phyloP scores from a whole-genome alignment of 306 rosid species.

The Vicia villosa region DNA sequence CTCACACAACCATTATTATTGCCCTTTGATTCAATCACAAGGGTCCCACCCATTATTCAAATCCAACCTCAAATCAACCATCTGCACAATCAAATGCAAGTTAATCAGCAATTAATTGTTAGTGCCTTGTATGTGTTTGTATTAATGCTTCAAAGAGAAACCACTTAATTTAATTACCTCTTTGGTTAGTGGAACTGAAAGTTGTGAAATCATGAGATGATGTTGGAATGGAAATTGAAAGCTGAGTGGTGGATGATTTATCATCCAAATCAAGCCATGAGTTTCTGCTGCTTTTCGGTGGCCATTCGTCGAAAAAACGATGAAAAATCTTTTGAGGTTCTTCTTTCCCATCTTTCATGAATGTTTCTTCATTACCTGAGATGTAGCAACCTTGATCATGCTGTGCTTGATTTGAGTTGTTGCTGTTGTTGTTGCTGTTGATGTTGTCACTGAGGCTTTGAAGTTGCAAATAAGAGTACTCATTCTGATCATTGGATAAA shows the following conservation, averaged over 20 bases:
- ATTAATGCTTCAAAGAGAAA: neutral
- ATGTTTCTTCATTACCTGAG: conserved; percentile 35
- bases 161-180: conserved; percentile 37
- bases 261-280: conserved; percentile 87
- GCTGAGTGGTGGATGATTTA: conserved; percentile 81
- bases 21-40: conserved; percentile 43
- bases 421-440: conserved; percentile 5
- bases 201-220: conserved; percentile 68
- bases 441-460: conserved; percentile 42
- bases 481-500: conserved; percentile 46
- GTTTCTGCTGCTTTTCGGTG: conserved; percentile 63
- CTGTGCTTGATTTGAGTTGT: conserved; percentile 43
- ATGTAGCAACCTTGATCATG: conserved; percentile 49
- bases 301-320: conserved; percentile 95
- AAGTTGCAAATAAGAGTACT: conserved; percentile 72
- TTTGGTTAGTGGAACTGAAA: conserved; percentile 57
- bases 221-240: conserved; percentile 84
- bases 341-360: conserved; percentile 50
- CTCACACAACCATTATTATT: conserved; percentile 40
- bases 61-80: conserved; percentile 59
- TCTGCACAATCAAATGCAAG: conserved; percentile 52
- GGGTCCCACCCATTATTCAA: conserved; percentile 40
- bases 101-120: too few species aligned
- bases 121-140: neutral
- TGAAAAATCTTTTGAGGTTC: conserved; percentile 84